A percentile compares a stretch with the other conserved stretches of the same genome.
Conservation (phyloP, 139 green algal species). For the Micromonas commoda region DNA sequence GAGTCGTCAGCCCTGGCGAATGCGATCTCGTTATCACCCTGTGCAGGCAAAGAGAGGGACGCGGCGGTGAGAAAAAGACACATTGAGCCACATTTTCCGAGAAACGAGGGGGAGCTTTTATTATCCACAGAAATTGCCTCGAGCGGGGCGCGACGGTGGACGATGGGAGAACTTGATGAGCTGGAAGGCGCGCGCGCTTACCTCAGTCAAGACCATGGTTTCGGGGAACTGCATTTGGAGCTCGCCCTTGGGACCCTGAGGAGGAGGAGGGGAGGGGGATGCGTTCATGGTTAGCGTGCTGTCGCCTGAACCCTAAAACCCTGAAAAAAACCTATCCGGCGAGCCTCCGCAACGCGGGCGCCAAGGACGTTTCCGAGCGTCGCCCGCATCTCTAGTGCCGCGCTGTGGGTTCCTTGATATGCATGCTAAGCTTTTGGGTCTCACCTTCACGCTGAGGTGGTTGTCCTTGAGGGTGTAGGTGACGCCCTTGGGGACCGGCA, state of each 20-base stretch:
- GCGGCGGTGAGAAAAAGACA: not conserved
- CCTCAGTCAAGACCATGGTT: not conserved
- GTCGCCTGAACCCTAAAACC: not conserved
- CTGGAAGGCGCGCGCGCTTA: not conserved
- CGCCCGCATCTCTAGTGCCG: too few relatives aligned
- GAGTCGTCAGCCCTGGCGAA: constrained; percentile 48
- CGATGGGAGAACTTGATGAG: constrained; percentile 32
- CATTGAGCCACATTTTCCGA: not conserved
- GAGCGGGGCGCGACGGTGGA: constrained; percentile 50
- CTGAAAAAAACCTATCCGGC: too few relatives aligned
- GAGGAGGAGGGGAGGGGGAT: not conserved
- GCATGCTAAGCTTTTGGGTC: constrained; percentile 3
- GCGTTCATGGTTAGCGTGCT: not conserved
- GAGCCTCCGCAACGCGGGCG: too few relatives aligned
- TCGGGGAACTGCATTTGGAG: constrained; percentile 38
- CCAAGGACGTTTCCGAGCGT: not conserved
- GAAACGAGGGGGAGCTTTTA: constrained; percentile 35
- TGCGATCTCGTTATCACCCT: constrained; percentile 46
- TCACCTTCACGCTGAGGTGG: constrained; percentile 63
- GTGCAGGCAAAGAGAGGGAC: constrained; percentile 31
- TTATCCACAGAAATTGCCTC: too few relatives aligned
- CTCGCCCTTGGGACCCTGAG: constrained; percentile 74
- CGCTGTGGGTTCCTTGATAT: too few relatives aligned
- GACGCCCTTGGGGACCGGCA: constrained; percentile 72
- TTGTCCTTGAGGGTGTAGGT: constrained; percentile 58